Evolutionary conservation across 331 rosid genomes (phyloP).

Genomic region (Prunus yedoensis): DNA sequence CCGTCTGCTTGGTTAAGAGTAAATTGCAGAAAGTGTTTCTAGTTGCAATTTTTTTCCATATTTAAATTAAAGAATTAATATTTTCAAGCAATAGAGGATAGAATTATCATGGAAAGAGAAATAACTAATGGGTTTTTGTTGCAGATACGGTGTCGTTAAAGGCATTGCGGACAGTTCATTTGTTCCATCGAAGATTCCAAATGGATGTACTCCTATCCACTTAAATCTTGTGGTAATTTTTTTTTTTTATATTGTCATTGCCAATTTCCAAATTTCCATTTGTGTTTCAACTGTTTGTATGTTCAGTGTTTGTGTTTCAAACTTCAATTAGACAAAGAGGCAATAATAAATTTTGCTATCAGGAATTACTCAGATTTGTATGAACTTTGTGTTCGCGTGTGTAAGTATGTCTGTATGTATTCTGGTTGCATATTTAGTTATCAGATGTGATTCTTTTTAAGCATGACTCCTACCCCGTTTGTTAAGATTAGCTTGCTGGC

Average conservation of each 20-base stretch:
- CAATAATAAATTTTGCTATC: background rate
- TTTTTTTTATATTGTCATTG: background rate
- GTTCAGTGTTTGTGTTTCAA: background rate
- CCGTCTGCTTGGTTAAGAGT: background rate
- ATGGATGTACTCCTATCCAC: conserved; percentile 82
- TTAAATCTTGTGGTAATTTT: conserved; percentile 85
- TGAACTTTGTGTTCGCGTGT: background rate
- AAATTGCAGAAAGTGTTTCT: background rate
- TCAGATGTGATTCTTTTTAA: no score
- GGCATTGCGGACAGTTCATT: conserved; percentile 37
- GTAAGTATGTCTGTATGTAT: background rate
- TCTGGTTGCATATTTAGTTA: background rate
- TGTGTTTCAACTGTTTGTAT: background rate
- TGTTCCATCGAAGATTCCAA: conserved; percentile 53
- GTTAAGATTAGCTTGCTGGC: background rate
- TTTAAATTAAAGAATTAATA: background rate
- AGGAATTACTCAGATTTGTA: background rate
- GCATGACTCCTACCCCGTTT: background rate
- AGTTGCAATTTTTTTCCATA: background rate
- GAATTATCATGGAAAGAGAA: background rate
- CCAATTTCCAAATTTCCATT: background rate
- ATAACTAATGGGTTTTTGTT: conserved; percentile 4
- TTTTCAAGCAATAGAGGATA: background rate
- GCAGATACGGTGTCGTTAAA: conserved; percentile 69
- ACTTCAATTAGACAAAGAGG: background rate